Conservation (phyloP, 139 green algal species). For the Pleodorina starrii region DNA sequence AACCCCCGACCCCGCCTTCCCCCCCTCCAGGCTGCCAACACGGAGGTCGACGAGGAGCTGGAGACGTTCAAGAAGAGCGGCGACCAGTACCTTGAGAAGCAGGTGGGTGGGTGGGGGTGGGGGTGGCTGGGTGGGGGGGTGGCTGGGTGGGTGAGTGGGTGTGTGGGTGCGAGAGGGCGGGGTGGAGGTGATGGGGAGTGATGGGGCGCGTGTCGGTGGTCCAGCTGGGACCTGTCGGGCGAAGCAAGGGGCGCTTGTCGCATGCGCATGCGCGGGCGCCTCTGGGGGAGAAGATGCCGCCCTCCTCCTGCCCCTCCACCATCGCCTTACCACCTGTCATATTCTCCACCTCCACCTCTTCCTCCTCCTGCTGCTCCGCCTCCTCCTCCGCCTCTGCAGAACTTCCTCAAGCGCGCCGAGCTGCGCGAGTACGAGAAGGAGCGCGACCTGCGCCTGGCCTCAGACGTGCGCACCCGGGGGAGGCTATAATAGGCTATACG, state of each 20-base stretch:
- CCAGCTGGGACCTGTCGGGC: too few relatives aligned
- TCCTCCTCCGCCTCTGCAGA: conserved; percentile 31
- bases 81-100: conserved; percentile 87
- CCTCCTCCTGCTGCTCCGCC: too few relatives aligned
- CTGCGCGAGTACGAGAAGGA: conserved; percentile 91
- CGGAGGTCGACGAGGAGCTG: conserved; percentile 87
- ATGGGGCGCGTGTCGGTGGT: too few relatives aligned
- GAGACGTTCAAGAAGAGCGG: conserved; percentile 81
- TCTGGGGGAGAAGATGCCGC: too few relatives aligned
- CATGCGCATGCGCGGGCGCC: too few relatives aligned
- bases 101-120: conserved; percentile 52
- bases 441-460: conserved; percentile 78
- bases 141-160: neutral
- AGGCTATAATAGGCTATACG: conserved; percentile 48
- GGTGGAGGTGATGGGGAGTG: too few relatives aligned
- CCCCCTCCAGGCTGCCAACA: conserved; percentile 60
- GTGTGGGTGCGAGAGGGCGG: neutral
- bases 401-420: conserved; percentile 90
- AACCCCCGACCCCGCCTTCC: too few relatives aligned
- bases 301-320: too few relatives aligned
- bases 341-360: too few relatives aligned
- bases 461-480: conserved; percentile 68
- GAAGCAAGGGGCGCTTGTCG: too few relatives aligned
- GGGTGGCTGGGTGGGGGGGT: neutral
- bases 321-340: too few relatives aligned